Percentiles rank a stretch among this genome's conserved stretches.
These are phyloP conservation scores for Globisporangium lucens DNA, from an alignment of 352 stramenopile species.

Conservation along the genomic window DNA sequence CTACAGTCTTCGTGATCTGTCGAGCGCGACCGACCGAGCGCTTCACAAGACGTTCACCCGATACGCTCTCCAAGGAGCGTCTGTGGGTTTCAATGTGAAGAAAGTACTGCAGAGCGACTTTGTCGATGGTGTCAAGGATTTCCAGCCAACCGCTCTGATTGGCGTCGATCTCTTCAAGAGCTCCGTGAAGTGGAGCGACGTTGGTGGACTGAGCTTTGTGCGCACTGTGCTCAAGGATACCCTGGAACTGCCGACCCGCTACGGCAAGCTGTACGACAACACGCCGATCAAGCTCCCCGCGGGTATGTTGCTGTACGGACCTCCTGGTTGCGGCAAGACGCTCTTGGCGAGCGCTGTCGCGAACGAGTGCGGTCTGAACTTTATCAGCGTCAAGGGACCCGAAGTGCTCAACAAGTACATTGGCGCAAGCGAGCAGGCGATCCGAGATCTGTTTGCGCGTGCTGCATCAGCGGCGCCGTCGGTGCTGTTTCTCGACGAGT, in stretches of 20 bases:
- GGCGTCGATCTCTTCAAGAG: conserved; percentile 85
- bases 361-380: conserved; percentile 86
- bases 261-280: conserved; percentile 78
- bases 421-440: conserved; percentile 86
- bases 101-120: conserved; percentile 66
- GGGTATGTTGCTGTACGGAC: conserved; percentile 87
- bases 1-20: conserved; percentile 80
- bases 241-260: conserved; percentile 79
- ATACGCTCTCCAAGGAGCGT: conserved; percentile 15
- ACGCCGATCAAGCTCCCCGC: conserved; percentile 81
- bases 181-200: conserved; percentile 82
- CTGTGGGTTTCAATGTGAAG: background rate
- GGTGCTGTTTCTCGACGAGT: conserved; percentile 88
- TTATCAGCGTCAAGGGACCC: conserved; percentile 89
- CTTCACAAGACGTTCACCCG: conserved; percentile 68
- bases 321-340: conserved; percentile 90
- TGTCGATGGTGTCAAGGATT: conserved; percentile 67
- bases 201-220: conserved; percentile 78
- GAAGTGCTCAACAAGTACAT: conserved; percentile 92
- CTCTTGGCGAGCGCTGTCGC: conserved; percentile 84
- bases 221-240: conserved; percentile 88
- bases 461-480: conserved; percentile 74
- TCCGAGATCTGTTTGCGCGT: conserved; percentile 83
- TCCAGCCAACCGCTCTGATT: conserved; percentile 78
- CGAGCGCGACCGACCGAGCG: conserved; percentile 57